Evolutionary conservation across 2,329 filamentous ascomycete genomes (phyloP).

Genomic region (Eurotiales sp.): DNA sequence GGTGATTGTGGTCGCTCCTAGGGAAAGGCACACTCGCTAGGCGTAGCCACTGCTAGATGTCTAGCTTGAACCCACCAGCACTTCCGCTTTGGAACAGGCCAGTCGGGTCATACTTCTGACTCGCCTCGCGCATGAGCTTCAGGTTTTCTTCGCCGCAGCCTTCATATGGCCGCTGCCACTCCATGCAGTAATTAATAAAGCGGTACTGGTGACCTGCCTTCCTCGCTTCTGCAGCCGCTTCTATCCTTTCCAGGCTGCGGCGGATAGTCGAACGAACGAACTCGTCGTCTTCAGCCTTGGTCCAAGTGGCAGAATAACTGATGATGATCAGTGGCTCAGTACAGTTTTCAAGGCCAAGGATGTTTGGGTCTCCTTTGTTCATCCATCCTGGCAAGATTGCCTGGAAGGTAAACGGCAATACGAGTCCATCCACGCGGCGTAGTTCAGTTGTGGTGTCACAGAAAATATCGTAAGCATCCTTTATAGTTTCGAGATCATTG

Average conservation of each 20-base stretch:
- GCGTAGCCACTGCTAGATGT: background rate
- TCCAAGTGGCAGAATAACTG: conserved; percentile 9
- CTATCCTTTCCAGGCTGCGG: conserved; percentile 8
- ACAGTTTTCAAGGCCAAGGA: conserved; percentile 8
- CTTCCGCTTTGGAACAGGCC: conserved; percentile 27
- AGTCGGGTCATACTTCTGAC: conserved; percentile 23
- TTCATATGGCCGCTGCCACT: conserved; percentile 9
- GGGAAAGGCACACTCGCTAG: background rate
- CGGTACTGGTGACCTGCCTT: conserved; percentile 6
- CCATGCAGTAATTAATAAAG: conserved; percentile 13
- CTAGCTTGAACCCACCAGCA: conserved; percentile 27
- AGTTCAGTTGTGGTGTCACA: conserved; percentile 7
- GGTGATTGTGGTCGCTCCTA: background rate
- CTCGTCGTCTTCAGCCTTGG: conserved; percentile 7
- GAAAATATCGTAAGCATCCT: conserved; percentile 7
- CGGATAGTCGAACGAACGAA: conserved; percentile 8
- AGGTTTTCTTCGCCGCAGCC: conserved; percentile 41
- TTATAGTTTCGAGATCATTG: conserved; percentile 10
- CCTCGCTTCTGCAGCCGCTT: conserved; percentile 5
- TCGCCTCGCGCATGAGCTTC: conserved; percentile 22
- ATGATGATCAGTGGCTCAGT: conserved; percentile 11
- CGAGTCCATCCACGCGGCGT: conserved; percentile 5
- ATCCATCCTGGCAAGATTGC: conserved; percentile 10
- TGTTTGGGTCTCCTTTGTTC: conserved; percentile 11
- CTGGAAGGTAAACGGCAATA: conserved; percentile 7